phyloP scores from a whole-genome alignment of 23 red algal species.

The Cyanidiococcus yangmingshanensis region DNA sequence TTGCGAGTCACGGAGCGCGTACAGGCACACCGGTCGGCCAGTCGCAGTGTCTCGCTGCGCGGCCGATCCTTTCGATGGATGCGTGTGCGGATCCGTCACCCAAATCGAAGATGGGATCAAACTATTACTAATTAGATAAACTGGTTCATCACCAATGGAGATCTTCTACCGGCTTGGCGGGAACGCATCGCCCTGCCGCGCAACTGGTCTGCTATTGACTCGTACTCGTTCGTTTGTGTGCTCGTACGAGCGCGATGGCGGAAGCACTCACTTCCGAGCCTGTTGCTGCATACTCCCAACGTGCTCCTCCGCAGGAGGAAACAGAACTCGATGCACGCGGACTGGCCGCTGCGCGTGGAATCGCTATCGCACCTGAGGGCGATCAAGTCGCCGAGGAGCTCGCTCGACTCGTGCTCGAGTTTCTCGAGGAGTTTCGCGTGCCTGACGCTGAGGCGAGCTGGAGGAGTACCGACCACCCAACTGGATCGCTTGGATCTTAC shows the following conservation, averaged over 20 bases:
- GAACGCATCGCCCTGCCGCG: too few relatives aligned
- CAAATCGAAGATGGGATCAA: too few relatives aligned
- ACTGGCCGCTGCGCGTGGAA: not conserved
- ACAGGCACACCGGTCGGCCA: too few relatives aligned
- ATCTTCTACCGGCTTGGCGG: not conserved
- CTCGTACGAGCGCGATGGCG: not conserved
- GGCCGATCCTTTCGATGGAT: too few relatives aligned
- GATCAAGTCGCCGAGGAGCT: slow-evolving; percentile 64
- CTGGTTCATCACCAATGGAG: too few relatives aligned
- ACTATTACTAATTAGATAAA: too few relatives aligned
- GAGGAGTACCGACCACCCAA: slow-evolving; percentile 14
- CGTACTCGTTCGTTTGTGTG: not conserved
- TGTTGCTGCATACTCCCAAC: not conserved
- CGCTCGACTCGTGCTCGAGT: slow-evolving; percentile 56
- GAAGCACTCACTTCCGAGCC: not conserved
- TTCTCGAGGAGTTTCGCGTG: slow-evolving; percentile 62
- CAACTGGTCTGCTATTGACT: too few relatives aligned
- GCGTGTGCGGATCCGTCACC: too few relatives aligned
- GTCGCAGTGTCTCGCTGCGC: too few relatives aligned
- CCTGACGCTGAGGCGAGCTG: not conserved
- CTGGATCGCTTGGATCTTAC: not conserved
- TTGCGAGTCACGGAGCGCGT: too few relatives aligned
- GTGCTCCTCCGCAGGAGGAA: not conserved
- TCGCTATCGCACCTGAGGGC: slow-evolving; percentile 11
- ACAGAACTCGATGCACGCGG: not conserved